Evolutionary conservation across 352 stramenopile species (phyloP).

Genomic region (Elongisporangium anandrum): DNA sequence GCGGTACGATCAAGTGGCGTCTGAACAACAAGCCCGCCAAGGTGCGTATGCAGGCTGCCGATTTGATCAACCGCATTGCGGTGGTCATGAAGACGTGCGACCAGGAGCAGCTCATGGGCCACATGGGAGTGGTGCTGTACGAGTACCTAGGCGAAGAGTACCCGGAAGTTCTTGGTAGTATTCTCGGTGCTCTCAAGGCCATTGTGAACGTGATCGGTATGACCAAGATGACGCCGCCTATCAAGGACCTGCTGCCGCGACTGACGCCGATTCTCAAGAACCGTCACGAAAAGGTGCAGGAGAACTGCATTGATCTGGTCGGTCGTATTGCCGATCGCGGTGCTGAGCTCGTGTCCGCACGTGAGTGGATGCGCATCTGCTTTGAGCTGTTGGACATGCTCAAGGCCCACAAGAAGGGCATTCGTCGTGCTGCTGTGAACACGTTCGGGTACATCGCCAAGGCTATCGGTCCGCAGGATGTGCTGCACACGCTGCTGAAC

Average conservation of each 20-base stretch:
- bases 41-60: constrained; percentile 98
- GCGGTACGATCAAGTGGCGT: constrained; percentile 98
- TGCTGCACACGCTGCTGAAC: constrained; percentile 98
- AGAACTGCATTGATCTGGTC: constrained; percentile 99
- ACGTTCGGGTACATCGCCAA: constrained; percentile 99
- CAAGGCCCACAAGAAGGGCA: constrained; percentile 99
- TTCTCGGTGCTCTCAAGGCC: constrained; percentile 96
- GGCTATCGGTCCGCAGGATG: constrained; percentile 98
- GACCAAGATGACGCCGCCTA: constrained; percentile 99
- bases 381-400: constrained; percentile 99
- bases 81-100: constrained; percentile 98
- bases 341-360: constrained; percentile 96
- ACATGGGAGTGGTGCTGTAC: constrained; percentile 99
- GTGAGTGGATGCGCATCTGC: constrained; percentile 99
- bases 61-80: constrained; percentile 98
- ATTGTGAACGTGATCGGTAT: constrained; percentile 99
- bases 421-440: constrained; percentile 97
- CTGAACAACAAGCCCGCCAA: constrained; percentile 99
- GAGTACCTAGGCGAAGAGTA: constrained; percentile 99
- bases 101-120: constrained; percentile 98
- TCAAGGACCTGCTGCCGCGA: constrained; percentile 97
- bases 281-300: constrained; percentile 99
- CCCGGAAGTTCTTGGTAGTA: constrained; percentile 97
- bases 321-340: constrained; percentile 98
- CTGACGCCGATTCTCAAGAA: constrained; percentile 99